A percentile compares a stretch with the other conserved stretches of the same genome.
Evolutionary conservation across 805 yeast species (phyloP).

Genomic region (Candida morakotiae): DNA sequence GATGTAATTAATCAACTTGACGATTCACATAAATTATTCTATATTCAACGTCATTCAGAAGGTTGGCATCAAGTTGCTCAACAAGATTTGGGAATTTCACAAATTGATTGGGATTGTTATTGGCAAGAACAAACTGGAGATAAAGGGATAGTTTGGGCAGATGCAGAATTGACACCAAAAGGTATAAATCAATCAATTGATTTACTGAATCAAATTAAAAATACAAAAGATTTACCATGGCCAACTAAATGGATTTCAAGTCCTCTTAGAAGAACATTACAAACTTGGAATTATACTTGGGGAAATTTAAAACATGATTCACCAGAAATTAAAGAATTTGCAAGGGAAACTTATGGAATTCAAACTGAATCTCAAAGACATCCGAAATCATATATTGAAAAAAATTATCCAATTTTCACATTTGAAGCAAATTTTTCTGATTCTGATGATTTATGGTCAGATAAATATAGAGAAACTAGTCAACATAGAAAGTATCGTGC

Average conservation of each 20-base stretch:
- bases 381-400: slow-evolving; percentile 15
- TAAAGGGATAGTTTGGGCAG: slow-evolving; percentile 24
- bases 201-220: slow-evolving; percentile 12
- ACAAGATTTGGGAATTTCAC: not conserved
- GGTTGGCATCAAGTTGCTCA: slow-evolving; percentile 24
- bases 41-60: slow-evolving; percentile 31
- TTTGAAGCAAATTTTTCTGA: slow-evolving; percentile 25
- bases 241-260: slow-evolving; percentile 26
- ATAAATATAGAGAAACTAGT: slow-evolving; percentile 19
- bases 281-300: slow-evolving; percentile 28
- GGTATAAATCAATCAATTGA: slow-evolving; percentile 17
- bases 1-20: slow-evolving; percentile 14
- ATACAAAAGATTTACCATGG: slow-evolving; percentile 15
- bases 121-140: slow-evolving; percentile 22
- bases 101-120: slow-evolving; percentile 21
- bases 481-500: slow-evolving; percentile 26
- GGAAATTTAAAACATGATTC: slow-evolving; percentile 13
- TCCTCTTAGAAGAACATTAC: slow-evolving; percentile 27
- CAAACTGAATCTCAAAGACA: slow-evolving; percentile 28
- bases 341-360: slow-evolving; percentile 31
- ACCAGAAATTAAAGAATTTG: slow-evolving; percentile 23
- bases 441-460: slow-evolving; percentile 21
- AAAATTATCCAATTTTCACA: slow-evolving; percentile 15
- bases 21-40: slow-evolving; percentile 18
- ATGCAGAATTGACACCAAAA: slow-evolving; percentile 23